Evolutionary conservation across 306 rosid species (phyloP).

Genomic region (Cucurbita pepo): DNA sequence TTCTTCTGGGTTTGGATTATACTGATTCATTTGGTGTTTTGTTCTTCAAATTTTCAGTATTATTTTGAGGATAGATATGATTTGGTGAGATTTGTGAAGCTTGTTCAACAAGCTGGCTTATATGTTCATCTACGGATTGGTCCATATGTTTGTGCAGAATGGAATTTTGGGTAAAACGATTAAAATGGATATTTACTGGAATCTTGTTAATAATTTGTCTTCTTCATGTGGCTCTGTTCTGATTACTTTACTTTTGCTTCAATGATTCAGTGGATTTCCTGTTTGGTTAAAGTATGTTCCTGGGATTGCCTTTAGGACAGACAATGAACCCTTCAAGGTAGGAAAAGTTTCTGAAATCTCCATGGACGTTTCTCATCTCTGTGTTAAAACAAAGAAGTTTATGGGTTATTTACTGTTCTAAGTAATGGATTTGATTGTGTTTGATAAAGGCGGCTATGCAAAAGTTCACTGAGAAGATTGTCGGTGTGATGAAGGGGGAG

Average conservation of each 20-base stretch:
- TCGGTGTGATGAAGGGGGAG: constrained; percentile 64
- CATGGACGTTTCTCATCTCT: neutral
- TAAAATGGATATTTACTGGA: neutral
- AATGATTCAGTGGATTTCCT: constrained; percentile 69
- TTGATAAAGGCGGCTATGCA: constrained; percentile 72
- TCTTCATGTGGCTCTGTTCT: neutral
- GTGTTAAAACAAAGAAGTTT: too few relatives aligned
- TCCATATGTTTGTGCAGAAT: constrained; percentile 78
- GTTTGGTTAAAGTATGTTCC: constrained; percentile 88
- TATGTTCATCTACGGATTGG: constrained; percentile 82
- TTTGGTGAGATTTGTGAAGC: constrained; percentile 70
- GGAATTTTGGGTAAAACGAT: constrained; percentile 76
- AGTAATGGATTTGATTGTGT: neutral
- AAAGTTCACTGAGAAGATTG: constrained; percentile 60
- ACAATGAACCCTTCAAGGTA: constrained; percentile 84
- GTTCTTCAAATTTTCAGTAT: constrained; percentile 28
- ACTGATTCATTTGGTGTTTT: neutral
- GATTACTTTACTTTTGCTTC: neutral
- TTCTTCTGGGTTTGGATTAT: neutral
- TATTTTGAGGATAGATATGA: constrained; percentile 74
- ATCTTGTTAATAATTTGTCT: neutral
- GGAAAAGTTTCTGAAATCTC: neutral
- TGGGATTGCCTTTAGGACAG: constrained; percentile 69
- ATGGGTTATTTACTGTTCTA: neutral
- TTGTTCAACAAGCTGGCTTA: constrained; percentile 80